Evolutionary conservation across 345 rosid species (phyloP), one percentile per base, ranked within the genome.

Genomic region (Linum lewisii): DNA sequence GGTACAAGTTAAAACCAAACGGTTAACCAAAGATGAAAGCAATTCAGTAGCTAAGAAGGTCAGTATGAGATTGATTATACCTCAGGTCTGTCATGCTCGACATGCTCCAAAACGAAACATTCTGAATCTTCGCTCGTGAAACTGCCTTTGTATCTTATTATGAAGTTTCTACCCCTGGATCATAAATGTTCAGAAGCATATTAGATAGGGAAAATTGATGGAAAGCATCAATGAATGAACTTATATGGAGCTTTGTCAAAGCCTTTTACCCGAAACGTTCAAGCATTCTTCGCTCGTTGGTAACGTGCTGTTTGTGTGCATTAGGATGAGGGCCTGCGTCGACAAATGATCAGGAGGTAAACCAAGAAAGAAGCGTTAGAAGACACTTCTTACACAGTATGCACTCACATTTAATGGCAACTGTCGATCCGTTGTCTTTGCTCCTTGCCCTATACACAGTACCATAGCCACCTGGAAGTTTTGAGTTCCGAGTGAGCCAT

Each of bases 21-120:
- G n/a, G 38, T 68, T 61, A 75, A 64, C 29, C 20, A n/a, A n/a
- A 60, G 21, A 50, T 60, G 57, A 66, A 61, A 32, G 45, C 56
- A 47, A 66, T 11, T 14, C 8, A 29, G 34, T 34, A 18, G 26
- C 44, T 26, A 34, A 52, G 24, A 68, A 52, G 57, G 19, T 56
- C n/a, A 24, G 23, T 20, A 63, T 25, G 56, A 25, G n/a, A n/a
- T n/a, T n/a, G n/a, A n/a, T n/a, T n/a, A 66, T 78, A 76, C 88
- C 88, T 93, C 99, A 8, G 97, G 97, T 69, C 96, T 87, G 63
- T 93, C 97, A 82, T 93, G 96, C 53, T 85, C 79, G 60, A 87
- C 88, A 68, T 87, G 87, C 82, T 87, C 87, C 65, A 93, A 78
- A 61, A 93, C 86, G 67, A 93, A 84, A 79, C 97, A 90, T 60